Conservation (phyloP, 345 rosid genomes). For the Salix viminalis region DNA sequence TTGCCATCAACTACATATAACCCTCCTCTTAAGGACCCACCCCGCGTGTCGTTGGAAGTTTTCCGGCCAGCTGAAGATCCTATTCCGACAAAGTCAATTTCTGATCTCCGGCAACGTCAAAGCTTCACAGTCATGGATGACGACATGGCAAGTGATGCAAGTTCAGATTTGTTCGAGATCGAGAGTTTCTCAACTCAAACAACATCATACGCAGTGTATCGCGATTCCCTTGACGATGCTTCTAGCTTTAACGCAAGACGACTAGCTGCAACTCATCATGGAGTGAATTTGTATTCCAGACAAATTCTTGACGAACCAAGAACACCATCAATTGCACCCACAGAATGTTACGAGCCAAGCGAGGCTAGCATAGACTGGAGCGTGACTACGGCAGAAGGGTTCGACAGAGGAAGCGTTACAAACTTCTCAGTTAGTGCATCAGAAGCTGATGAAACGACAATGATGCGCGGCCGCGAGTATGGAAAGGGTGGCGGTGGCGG, state of each 20-base stretch:
- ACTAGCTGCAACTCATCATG: background rate
- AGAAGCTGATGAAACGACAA: conserved; percentile 33
- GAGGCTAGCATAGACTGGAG: conserved; percentile 94
- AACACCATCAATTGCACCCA: conserved; percentile 17
- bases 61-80: conserved; percentile 33
- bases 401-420: conserved; percentile 34
- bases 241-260: conserved; percentile 22
- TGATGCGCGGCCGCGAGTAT: conserved; percentile 17
- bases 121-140: conserved; percentile 39
- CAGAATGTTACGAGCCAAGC: conserved; percentile 77
- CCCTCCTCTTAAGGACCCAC: conserved; percentile 33
- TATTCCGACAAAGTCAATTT: conserved; percentile 8
- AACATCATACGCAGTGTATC: conserved; percentile 22
- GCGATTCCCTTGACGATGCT: conserved; percentile 69
- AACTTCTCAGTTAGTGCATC: conserved; percentile 51
- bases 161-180: conserved; percentile 92
- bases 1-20: conserved; percentile 3
- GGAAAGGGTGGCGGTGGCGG: conserved; percentile 18
- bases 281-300: conserved; percentile 10
- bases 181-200: conserved; percentile 88
- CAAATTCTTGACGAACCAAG: conserved; percentile 27
- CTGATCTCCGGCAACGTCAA: conserved; percentile 16
- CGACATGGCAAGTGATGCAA: conserved; percentile 75
- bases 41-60: conserved; percentile 55
- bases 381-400: conserved; percentile 74